Evolutionary conservation across 2,329 filamentous ascomycete genomes (phyloP).

Genomic region (Plectosphaerella sp.): DNA sequence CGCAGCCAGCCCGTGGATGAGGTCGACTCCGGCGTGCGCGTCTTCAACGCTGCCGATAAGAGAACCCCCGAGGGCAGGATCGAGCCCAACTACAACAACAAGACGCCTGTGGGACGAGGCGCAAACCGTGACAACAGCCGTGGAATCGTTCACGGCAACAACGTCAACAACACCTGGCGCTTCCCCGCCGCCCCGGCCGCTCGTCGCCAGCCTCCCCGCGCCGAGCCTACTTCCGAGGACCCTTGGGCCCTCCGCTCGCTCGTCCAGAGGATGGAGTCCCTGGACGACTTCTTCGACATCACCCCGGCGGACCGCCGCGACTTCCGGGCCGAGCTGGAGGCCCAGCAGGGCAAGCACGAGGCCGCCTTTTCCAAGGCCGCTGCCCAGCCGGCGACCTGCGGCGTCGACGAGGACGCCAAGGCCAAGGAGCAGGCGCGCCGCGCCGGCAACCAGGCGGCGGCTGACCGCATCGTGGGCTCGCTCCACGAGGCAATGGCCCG

Average conservation of each 20-base stretch:
- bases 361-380: neutral
- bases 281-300: slow-evolving; percentile 1
- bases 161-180: neutral
- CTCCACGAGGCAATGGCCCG: neutral
- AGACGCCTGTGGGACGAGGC: neutral
- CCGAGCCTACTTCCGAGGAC: neutral
- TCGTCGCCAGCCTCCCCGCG: neutral
- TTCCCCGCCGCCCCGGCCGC: neutral
- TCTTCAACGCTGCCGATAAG: neutral
- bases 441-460: neutral
- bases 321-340: neutral
- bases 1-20: neutral
- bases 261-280: neutral
- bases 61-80: neutral
- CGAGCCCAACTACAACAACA: neutral
- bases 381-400: neutral
- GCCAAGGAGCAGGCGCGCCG: neutral
- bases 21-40: neutral
- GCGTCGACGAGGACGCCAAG: neutral
- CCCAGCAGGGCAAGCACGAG: neutral
- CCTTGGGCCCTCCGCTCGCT: neutral
- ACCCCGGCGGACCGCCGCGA: neutral
- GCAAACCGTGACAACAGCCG: neutral
- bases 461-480: neutral
- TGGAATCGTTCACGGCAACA: neutral